These are phyloP conservation scores for Paulownia fortunei DNA, from an alignment of 257 asterid genomes.

Conservation along the genomic window DNA sequence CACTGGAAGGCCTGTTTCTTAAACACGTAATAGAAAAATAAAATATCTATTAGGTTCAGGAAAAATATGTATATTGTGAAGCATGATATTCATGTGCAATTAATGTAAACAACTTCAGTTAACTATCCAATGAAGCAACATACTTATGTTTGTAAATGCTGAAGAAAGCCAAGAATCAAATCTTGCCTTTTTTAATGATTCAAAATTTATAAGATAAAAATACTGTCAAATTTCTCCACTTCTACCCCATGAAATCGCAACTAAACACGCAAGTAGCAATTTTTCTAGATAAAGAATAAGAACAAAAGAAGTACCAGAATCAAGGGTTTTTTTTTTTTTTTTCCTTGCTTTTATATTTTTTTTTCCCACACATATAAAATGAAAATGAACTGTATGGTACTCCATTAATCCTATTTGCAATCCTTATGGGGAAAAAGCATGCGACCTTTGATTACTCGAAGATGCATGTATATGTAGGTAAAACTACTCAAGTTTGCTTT, in stretches of 20 bases:
- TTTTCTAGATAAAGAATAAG: background rate
- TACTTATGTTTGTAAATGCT: too few species aligned
- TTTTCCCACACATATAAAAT: background rate
- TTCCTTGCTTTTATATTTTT: too few species aligned
- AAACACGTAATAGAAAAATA: too few species aligned
- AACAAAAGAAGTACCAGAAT: background rate
- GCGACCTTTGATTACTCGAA: slow-evolving; percentile 28
- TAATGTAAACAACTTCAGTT: too few species aligned
- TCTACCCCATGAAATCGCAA: too few species aligned
- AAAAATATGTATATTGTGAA: too few species aligned
- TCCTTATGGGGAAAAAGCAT: slow-evolving; percentile 31
- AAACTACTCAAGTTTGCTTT: slow-evolving; percentile 74
- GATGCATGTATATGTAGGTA: slow-evolving; percentile 31
- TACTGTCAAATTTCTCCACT: too few species aligned
- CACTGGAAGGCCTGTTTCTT: too few species aligned
- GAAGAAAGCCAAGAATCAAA: too few species aligned
- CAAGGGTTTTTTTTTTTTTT: background rate
- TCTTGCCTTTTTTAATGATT: too few species aligned
- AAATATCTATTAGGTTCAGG: background rate
- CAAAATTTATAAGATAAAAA: too few species aligned
- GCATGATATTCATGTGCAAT: background rate
- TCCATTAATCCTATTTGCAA: slow-evolving; percentile 20
- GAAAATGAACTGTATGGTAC: background rate
- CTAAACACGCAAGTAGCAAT: background rate
- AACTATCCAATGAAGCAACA: too few species aligned